Evolutionary conservation across 441 rosid species (phyloP).

Genomic region (Adansonia rubrostipa): DNA sequence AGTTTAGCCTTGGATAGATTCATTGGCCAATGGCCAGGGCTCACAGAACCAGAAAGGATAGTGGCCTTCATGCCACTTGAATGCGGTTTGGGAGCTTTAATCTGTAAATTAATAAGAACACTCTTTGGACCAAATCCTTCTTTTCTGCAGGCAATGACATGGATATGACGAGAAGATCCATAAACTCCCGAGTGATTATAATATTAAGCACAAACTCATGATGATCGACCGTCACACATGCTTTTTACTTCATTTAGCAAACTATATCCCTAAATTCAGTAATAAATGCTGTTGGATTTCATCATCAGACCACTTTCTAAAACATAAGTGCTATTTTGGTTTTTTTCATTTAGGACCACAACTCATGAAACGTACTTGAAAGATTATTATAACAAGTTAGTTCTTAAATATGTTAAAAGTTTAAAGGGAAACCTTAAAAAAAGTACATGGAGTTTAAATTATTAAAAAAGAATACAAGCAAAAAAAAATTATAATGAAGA

Average conservation of each 20-base stretch:
- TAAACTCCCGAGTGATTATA: neutral
- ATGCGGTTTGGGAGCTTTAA: conserved; percentile 17
- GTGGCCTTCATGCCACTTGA: conserved; percentile 28
- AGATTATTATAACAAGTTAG: conserved; percentile 13
- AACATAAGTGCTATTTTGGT: neutral
- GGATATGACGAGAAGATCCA: conserved; percentile 20
- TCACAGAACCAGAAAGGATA: conserved; percentile 16
- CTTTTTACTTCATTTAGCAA: conserved; percentile 23
- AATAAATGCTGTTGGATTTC: conserved; percentile 14
- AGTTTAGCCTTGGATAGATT: neutral
- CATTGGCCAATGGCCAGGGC: neutral
- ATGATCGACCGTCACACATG: conserved; percentile 6
- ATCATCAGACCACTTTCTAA: conserved; percentile 26
- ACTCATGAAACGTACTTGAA: conserved; percentile 20
- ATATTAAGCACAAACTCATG: neutral
- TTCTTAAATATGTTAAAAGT: neutral
- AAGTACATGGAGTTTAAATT: too few relatives aligned
- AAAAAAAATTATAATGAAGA: too few relatives aligned
- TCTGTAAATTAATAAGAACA: conserved; percentile 2
- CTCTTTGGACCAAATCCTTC: conserved; percentile 17
- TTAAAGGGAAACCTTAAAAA: too few relatives aligned
- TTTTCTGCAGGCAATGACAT: conserved; percentile 17
- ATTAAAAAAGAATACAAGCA: too few relatives aligned
- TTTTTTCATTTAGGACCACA: neutral
- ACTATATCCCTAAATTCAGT: neutral